Conservation (phyloP, 331 rosid species). For the Quercus phellos region DNA sequence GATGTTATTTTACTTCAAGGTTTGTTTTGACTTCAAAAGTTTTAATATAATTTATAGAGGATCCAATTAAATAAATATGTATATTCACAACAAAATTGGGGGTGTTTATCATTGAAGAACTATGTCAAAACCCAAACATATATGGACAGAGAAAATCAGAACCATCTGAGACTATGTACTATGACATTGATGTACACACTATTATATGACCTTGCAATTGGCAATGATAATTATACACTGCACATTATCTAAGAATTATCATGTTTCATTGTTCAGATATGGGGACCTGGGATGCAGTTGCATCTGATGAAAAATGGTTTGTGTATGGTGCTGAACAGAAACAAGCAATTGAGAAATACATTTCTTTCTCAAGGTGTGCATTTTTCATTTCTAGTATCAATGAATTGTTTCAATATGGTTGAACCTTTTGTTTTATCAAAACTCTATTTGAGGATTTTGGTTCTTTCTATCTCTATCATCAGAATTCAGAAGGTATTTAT, state of each 20-base stretch:
- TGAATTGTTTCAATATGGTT: background rate
- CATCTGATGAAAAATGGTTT: slow-evolving; percentile 55
- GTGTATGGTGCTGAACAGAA: slow-evolving; percentile 44
- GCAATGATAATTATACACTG: background rate
- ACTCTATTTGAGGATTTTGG: background rate
- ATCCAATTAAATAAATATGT: background rate
- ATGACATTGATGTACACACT: background rate
- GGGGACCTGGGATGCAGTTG: slow-evolving; percentile 26
- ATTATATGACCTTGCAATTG: background rate
- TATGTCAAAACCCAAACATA: background rate
- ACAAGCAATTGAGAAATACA: slow-evolving; percentile 42
- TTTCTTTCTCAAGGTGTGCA: slow-evolving; percentile 34
- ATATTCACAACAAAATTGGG: background rate
- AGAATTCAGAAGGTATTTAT: background rate
- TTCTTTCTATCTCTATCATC: background rate
- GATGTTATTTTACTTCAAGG: slow-evolving; percentile 43
- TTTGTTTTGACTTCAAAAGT: background rate
- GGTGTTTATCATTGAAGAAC: background rate
- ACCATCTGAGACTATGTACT: background rate
- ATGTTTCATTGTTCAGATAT: slow-evolving; percentile 31
- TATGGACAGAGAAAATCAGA: background rate
- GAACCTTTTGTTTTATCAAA: background rate
- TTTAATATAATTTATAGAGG: background rate
- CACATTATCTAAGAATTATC: background rate
- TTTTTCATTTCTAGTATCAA: background rate